Evolutionary conservation across 495 filamentous ascomycete species (phyloP).

Genomic region (Umbilicaria muhlenbergii): DNA sequence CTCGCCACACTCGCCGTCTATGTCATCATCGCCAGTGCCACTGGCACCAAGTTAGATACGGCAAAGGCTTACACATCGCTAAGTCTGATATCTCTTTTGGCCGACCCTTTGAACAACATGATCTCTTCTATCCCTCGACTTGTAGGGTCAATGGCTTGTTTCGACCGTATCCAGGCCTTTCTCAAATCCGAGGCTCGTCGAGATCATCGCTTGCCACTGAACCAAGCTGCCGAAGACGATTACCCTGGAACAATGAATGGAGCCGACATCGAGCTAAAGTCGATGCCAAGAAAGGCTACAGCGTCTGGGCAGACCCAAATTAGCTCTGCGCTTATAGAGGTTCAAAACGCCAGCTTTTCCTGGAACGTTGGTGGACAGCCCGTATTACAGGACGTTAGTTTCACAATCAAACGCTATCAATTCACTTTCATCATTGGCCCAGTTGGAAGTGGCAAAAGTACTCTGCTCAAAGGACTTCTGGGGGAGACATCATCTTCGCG

Average conservation of each 20-base stretch:
- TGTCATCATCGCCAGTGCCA: conserved; percentile 31
- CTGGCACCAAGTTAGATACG: conserved; percentile 30
- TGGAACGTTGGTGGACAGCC: conserved; percentile 33
- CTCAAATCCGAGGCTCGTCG: conserved; percentile 20
- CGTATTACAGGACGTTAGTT: conserved; percentile 24
- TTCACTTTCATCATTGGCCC: conserved; percentile 41
- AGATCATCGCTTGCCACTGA: too few relatives aligned
- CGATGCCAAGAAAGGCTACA: too few relatives aligned
- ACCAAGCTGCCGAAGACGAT: too few relatives aligned
- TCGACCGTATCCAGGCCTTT: conserved; percentile 43
- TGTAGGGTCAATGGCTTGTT: conserved; percentile 37
- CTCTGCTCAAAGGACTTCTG: conserved; percentile 38
- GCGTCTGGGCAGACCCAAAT: too few relatives aligned
- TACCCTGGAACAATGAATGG: too few relatives aligned
- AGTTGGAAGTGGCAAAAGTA: conserved; percentile 45
- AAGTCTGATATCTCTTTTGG: conserved; percentile 43
- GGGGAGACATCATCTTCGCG: conserved; percentile 33
- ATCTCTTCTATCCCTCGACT: conserved; percentile 40
- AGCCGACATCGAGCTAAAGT: too few relatives aligned
- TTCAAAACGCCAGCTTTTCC: conserved; percentile 33
- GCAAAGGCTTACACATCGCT: conserved; percentile 41
- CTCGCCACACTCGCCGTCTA: conserved; percentile 35
- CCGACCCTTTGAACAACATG: conserved; percentile 36
- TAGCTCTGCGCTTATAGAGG: conserved; percentile 12
- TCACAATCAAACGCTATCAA: conserved; percentile 25